Evolutionary conservation across 345 rosid genomes (phyloP), one percentile per base, ranked within the genome.

Genomic region (Pugionium dolabratum): DNA sequence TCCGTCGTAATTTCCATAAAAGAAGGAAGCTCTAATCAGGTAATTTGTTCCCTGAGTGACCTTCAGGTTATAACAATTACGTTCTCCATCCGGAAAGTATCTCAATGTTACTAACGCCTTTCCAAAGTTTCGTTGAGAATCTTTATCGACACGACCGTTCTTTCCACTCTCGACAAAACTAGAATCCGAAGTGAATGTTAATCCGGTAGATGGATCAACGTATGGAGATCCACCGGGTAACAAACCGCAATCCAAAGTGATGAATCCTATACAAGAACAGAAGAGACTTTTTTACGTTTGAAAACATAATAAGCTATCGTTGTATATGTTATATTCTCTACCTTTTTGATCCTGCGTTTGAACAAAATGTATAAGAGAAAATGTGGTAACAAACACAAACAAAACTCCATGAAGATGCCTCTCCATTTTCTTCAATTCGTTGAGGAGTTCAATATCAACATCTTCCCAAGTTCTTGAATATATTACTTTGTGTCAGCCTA

Each of bases 321-420:
- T 18, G 18, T 18, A 18, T 18, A 18, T 18, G 18, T 18, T 18
- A 18, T 18, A 18, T 18, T 18, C 18, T 18, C 18, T 60, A 78
- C 84, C 78, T 69, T 72, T 35, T 75, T 75, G 75, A 72, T 65
- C 71, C 50, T 78, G 76, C 9, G 78, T 71, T 29, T 72, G 73
- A 69, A 52, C 63, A 37, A 32, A 0, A 65, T 8, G 30, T 33
- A 69, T n/a, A 1, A 58, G 40, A 30, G 40, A 5, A 40, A 75
- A 72, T 31, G 36, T 1, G 45, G 39, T 9, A 28, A 54, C 18
- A 7, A 54, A 33, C 7, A 35, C 11, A 31, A 7, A 54, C 37
- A 47, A 47, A 62, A 48, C 26, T 47, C 55, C 54, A 62, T 62
- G 45, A 62, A 34, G 1, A 6, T 54, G 4, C 6, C n/a, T 52